Conservation (phyloP, 2,329 filamentous ascomycete genomes). For the Aureobasidium sp. region DNA sequence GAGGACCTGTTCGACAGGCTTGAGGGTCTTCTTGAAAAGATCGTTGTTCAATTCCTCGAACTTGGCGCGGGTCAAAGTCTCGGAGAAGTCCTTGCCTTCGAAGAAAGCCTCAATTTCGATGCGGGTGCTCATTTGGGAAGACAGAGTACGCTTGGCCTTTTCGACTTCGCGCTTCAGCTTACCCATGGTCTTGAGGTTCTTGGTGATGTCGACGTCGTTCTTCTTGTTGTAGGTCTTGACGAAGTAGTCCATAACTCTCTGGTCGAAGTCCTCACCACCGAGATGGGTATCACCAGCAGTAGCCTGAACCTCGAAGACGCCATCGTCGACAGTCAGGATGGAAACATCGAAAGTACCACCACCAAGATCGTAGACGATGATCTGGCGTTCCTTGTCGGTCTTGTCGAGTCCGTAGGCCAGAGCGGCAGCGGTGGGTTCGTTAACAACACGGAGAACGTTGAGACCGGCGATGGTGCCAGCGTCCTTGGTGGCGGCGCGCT, state of each 20-base stretch:
- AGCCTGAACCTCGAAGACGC: constrained; percentile 89
- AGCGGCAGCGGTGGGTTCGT: constrained; percentile 92
- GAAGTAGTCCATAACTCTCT: constrained; percentile 93
- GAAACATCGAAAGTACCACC: constrained; percentile 94
- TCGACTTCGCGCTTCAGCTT: constrained; percentile 99
- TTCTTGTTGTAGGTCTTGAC: constrained; percentile 99
- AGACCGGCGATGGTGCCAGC: constrained; percentile 86
- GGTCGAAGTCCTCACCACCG: constrained; percentile 98
- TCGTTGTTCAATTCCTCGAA: constrained; percentile 99
- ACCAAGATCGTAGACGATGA: constrained; percentile 89
- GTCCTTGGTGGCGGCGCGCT: constrained; percentile 95
- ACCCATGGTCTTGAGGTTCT: constrained; percentile 96
- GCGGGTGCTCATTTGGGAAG: constrained; percentile 36
- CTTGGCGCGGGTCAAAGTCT: constrained; percentile 97
- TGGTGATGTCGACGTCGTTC: constrained; percentile 82
- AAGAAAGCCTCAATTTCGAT: constrained; percentile 93
- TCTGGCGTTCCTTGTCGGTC: constrained; percentile 74
- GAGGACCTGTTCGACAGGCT: constrained; percentile 97
- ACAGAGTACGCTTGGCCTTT: constrained; percentile 95
- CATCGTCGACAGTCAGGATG: constrained; percentile 62
- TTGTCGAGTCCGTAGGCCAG: constrained; percentile 92
- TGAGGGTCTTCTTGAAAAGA: constrained; percentile 98
- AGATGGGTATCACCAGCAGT: constrained; percentile 96
- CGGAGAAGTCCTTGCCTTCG: constrained; percentile 94
- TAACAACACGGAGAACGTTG: constrained; percentile 92